Evolutionary conservation across 257 asterid species (phyloP), one percentile per base, ranked within the genome.

Genomic region (Salvia miltiorrhiza): DNA sequence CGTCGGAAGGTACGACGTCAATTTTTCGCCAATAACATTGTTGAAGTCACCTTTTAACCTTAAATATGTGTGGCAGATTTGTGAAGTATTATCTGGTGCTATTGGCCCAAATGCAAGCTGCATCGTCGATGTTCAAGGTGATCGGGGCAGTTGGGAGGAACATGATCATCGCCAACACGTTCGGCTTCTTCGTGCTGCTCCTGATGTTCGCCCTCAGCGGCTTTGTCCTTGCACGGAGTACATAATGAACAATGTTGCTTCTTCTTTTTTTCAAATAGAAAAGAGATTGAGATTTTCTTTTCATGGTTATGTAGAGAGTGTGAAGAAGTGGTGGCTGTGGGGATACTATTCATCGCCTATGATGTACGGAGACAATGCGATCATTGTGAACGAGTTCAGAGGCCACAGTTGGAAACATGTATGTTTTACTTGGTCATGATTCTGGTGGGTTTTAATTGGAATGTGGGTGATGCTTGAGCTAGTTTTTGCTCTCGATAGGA

Each of bases 91-190:
- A 69, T 50, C 16, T 85, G 71, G 16, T 85, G 62, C 83, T 87
- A 48, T 41, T 85, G 52, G 23, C 65, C 11, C 78, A 75, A 58
- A 65, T 63, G 17, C 87, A 81, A 76, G 63, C 75, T 33, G 78
- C 95, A 1, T 78, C 87, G 5, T 82, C 79, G 13, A 50, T 87
- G 76, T 85, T 80, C 26, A 84, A 87, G n/a, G 73, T 82, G 63
- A 79, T 82, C 33, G 95, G 87, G 17, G 85, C 88, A 4, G 6
- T 64, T 32, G 88, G 91, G 17, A 79, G 95, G 81, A 76, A 76
- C 77, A 78, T 85, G 83, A 74, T 80, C 52, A 43, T 87, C 17
- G 89, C 89, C 67, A 81, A 78, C 80, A 80, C 86, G 19, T 76
- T 65, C 33, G 90, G 95, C 37, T 73, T 81, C 58, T 78, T 74